These are phyloP conservation scores for Candida michaelii DNA, from an alignment of 805 yeast species.

Conservation along the genomic window DNA sequence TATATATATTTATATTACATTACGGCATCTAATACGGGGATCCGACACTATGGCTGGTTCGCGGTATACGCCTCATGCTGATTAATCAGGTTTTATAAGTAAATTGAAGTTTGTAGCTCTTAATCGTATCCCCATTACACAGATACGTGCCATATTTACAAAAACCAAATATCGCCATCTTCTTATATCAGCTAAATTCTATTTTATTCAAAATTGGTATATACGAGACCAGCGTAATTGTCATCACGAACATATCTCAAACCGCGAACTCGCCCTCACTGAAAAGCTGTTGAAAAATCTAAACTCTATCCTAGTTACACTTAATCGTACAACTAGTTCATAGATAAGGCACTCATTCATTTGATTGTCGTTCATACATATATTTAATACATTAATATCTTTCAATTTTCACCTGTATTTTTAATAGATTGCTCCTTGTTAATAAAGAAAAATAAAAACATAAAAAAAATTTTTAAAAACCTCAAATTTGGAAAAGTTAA, in stretches of 20 bases:
- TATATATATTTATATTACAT: too few species aligned
- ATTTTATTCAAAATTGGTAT: too few species aligned
- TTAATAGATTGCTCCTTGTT: constrained; percentile 11
- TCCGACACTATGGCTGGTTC: background rate
- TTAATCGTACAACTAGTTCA: constrained; percentile 6
- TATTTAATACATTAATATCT: constrained; percentile 1
- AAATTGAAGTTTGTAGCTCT: too few species aligned
- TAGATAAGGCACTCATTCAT: constrained; percentile 28
- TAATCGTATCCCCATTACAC: too few species aligned
- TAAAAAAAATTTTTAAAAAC: constrained; percentile 8
- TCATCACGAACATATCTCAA: constrained; percentile 8
- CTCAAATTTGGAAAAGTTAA: constrained; percentile 11
- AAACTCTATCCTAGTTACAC: constrained; percentile 6
- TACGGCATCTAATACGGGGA: too few species aligned
- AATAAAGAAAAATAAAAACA: constrained; percentile 4
- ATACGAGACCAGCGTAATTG: constrained; percentile 9
- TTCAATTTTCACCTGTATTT: constrained; percentile 10
- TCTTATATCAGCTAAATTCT: too few species aligned
- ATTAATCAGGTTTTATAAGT: background rate
- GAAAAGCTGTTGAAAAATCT: constrained; percentile 8
- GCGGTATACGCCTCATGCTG: background rate
- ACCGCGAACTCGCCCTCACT: constrained; percentile 11
- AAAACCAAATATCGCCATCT: too few species aligned
- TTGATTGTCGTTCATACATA: constrained; percentile 23
- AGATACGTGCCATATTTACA: too few species aligned